Base-by-base conservation (phyloP, 768 basidiomycete species). In the Glaciozyma antarctica region DNA sequence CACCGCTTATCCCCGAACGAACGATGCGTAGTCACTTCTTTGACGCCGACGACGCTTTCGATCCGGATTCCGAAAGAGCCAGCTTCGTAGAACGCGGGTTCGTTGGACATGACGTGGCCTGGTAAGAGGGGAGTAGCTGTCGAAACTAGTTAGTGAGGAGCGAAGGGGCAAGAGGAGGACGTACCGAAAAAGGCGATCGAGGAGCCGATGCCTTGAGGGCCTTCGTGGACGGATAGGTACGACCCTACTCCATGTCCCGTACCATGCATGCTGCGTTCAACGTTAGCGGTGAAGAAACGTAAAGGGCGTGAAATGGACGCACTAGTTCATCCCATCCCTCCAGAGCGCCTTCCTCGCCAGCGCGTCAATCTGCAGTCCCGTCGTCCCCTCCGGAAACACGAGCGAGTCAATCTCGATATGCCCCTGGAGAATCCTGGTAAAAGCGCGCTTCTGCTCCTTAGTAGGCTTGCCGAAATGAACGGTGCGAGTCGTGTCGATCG, bases 401-500 rank as follows among this genome's bases (percentile, higher is more conserved):
- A 88, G 87, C 67, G 81, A 83, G 77, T 93, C 90, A 72, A 97
- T 88, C 30, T 90, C 90, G 69, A 98, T 94, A 85, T 99, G 95
- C 12, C 93, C 94, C 78, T 99, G 95, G 63, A 99, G 76, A 51
- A 98, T 95, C 54, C 91, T 82, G 38, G 95, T 99, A 77, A 85
- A 99, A 1, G 94, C 91, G 70, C 92, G 87, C 75, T 84, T 86
- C 75, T 90, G 86, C 68, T 90, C 87, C n/a, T 80, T 66, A n/a
- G 86, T 84, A 10, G 88, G 88, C n/a, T 85, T 82, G 49, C 91
- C 90, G 73, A 93, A 89, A 78, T 90, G 88, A 34, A 90, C 77
- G 1, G 88, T 89, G 57, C 80, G 75, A 0, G 80, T 81, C 26
- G 80, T 81, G 72, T 81, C 81, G 70, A 80, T 81, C 15, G 94